A percentile compares a stretch with the other conserved stretches of the same genome.
Evolutionary conservation across 306 rosid species (phyloP).

Genomic region (Quercus rubra): DNA sequence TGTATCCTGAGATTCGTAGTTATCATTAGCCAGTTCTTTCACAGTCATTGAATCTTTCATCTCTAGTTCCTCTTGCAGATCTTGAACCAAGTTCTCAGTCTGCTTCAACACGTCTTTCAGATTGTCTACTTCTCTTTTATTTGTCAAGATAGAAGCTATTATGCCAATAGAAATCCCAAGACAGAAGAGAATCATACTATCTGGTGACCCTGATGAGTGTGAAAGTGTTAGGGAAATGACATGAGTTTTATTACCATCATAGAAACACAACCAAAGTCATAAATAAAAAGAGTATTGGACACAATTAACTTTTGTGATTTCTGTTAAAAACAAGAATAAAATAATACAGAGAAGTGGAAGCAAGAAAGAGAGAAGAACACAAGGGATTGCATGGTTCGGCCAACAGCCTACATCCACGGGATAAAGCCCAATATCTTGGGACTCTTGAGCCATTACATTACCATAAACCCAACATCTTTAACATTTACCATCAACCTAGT

Average conservation of each 20-base stretch:
- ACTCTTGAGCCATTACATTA: too few species aligned
- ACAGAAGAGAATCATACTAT: constrained; percentile 52
- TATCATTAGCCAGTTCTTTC: constrained; percentile 67
- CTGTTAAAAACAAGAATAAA: too few species aligned
- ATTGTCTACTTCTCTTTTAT: constrained; percentile 52
- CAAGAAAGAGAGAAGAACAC: too few species aligned
- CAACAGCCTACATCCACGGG: too few species aligned
- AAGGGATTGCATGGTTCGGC: too few species aligned
- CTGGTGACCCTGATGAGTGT: constrained; percentile 38
- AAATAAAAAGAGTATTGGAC: constrained; percentile 9
- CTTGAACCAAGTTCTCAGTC: constrained; percentile 75
- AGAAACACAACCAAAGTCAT: background rate
- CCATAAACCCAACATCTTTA: too few species aligned
- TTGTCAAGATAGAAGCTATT: constrained; percentile 42
- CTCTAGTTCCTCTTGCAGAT: constrained; percentile 89
- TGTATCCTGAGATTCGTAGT: constrained; percentile 46
- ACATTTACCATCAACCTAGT: background rate
- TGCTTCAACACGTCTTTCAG: constrained; percentile 62
- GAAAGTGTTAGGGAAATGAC: constrained; percentile 22
- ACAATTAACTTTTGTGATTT: background rate
- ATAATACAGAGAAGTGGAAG: too few species aligned
- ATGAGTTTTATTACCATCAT: constrained; percentile 7
- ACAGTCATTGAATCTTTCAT: constrained; percentile 81
- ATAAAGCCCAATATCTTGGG: too few species aligned
- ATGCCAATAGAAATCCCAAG: constrained; percentile 81